Evolutionary conservation across 495 filamentous ascomycete species (phyloP).

Genomic region (Cercophora newfieldiana): DNA sequence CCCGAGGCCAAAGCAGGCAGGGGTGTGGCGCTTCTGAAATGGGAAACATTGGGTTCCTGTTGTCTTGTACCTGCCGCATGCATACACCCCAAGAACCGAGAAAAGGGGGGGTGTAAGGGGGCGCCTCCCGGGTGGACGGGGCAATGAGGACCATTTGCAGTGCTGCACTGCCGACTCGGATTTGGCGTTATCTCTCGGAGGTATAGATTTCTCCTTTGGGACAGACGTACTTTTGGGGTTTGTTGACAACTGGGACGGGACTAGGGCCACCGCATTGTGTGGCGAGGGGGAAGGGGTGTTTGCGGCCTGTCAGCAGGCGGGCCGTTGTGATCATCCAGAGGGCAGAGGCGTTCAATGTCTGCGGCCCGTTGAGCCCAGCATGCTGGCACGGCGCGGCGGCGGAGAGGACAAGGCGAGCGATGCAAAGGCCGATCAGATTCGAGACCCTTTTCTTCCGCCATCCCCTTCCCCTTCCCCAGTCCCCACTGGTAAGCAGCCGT

Average conservation of each 20-base stretch:
- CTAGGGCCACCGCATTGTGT: not conserved
- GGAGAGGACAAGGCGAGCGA: not conserved
- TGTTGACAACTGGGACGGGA: not conserved
- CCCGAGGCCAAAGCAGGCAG: not conserved
- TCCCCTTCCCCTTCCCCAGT: too few species aligned
- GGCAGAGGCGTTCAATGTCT: not conserved
- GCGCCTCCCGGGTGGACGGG: not conserved
- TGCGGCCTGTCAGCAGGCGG: not conserved
- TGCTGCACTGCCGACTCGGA: not conserved
- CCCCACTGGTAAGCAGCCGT: not conserved
- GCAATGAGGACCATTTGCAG: not conserved
- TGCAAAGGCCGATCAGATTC: not conserved
- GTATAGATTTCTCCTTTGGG: not conserved
- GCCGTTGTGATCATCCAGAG: not conserved
- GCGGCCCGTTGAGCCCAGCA: not conserved
- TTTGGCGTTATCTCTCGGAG: conserved; percentile 7
- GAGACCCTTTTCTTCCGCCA: not conserved
- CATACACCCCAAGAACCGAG: not conserved
- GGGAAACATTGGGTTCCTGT: not conserved
- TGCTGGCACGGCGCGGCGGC: not conserved
- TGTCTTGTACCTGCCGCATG: conserved; percentile 7
- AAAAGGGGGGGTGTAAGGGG: not conserved
- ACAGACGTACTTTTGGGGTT: not conserved
- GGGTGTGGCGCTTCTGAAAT: not conserved
- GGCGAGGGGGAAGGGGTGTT: not conserved